Evolutionary conservation across 192 early-diverging fungal species (phyloP), one percentile per base, ranked within the genome.

Genomic region (Phycomyces nitens): DNA sequence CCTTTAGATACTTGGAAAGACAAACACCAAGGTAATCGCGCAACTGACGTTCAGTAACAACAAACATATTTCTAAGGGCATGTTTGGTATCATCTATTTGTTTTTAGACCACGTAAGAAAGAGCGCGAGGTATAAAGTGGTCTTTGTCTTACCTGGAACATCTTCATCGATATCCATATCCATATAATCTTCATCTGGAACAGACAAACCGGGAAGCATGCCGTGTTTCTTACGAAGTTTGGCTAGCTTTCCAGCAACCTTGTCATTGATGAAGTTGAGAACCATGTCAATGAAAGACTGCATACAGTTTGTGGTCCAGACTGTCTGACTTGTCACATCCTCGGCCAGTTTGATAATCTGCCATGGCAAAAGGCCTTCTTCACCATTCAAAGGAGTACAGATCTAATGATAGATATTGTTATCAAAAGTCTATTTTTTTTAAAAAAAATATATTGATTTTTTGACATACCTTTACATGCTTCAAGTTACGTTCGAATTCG

Each of bases 401-500:
- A 51, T 60, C 34, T 60, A 42, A 71, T 47, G 18, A 47, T 18
- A 47, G 12, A 7, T 7, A 34, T 34, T 2, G 7, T 2, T 34
- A 34, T 34, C 29, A 34, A 5, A 34, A 34, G 7, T 34, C 7
- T 34, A 34, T 7, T 34, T 34, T 34, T 34, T 5, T 34, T 2
- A 2, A 7, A 34, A 34, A 34, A 34, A 5, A 34, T 34, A 34
- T 5, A 34, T 34, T 7, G 2, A 2, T 34, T 34, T 34, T 34
- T 34, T 34, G 29, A 7, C 7, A 40, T 56, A 68, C 65, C 58
- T 62, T 71, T 47, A 58, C 61, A 64, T 94, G 89, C 51, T 79
- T 71, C 79, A 95, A 81, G 75, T 92, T 94, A 63, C 95, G 86
- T 23, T 76, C 74, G 60, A 95, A 95, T 54, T 92, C 83, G 10